Conservation (phyloP, 2,329 filamentous ascomycete species). For the Bipolaris sorokiniana region DNA sequence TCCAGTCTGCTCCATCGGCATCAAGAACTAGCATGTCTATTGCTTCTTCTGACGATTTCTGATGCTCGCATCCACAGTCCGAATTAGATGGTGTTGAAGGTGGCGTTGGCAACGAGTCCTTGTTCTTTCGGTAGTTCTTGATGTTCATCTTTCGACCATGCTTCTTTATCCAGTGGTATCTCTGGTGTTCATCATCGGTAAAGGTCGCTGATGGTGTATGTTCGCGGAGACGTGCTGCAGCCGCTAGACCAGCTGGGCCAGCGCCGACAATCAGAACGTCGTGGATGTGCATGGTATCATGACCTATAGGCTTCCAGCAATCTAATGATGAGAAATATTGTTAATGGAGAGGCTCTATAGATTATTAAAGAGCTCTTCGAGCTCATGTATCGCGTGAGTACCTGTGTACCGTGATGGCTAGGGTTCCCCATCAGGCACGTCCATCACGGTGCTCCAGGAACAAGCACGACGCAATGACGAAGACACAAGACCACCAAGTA, state of each 20-base stretch:
- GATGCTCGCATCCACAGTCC: slow-evolving; percentile 23
- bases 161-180: slow-evolving; percentile 79
- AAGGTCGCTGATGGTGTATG: slow-evolving; percentile 78
- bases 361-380: not conserved
- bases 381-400: slow-evolving; percentile 4
- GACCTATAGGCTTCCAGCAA: not conserved
- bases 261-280: slow-evolving; percentile 76
- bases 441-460: slow-evolving; percentile 36
- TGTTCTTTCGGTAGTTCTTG: slow-evolving; percentile 58
- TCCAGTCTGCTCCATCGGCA: slow-evolving; percentile 67
- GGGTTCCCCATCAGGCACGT: slow-evolving; percentile 8
- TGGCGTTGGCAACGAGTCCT: slow-evolving; percentile 35
- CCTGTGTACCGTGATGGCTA: slow-evolving; percentile 32
- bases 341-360: not conserved
- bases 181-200: slow-evolving; percentile 80
- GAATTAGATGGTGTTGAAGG: slow-evolving; percentile 30
- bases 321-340: not conserved
- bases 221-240: slow-evolving; percentile 74
- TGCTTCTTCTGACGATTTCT: slow-evolving; percentile 6
- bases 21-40: slow-evolving; percentile 66
- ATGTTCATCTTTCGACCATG: slow-evolving; percentile 65
- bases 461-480: slow-evolving; percentile 2
- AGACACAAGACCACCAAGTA: not conserved
- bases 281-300: slow-evolving; percentile 49
- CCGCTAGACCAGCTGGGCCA: slow-evolving; percentile 75